A percentile compares a stretch with the other conserved stretches of the same genome.
Conservation (phyloP, 352 stramenopile species). For the Halophytophthora batemanensis region DNA sequence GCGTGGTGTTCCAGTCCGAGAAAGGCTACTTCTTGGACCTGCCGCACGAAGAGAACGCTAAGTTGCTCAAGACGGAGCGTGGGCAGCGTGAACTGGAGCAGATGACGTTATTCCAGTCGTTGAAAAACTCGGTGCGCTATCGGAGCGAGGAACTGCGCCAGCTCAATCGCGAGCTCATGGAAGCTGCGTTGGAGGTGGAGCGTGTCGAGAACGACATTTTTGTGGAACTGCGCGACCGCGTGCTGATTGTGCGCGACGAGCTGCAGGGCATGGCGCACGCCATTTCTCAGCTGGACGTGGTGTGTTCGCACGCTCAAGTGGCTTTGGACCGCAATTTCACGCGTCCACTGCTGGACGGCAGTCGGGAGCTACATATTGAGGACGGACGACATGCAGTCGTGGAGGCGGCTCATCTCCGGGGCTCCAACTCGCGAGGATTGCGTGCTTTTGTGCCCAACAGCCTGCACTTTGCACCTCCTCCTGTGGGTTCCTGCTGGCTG, state of each 20-base stretch:
- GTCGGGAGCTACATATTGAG: conserved; percentile 58
- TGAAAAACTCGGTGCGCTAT: conserved; percentile 69
- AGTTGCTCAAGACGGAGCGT: conserved; percentile 29
- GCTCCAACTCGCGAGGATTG: conserved; percentile 45
- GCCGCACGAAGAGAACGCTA: conserved; percentile 52
- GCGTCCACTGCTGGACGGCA: conserved; percentile 51
- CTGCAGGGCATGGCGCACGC: conserved; percentile 52
- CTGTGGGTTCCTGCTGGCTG: conserved; percentile 56
- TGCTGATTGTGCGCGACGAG: conserved; percentile 27
- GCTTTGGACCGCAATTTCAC: conserved; percentile 63
- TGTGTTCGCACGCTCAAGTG: conserved; percentile 64
- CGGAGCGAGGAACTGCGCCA: conserved; percentile 58
- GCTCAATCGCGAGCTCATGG: conserved; percentile 54
- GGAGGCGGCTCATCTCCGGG: conserved; percentile 52
- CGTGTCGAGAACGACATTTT: conserved; percentile 64
- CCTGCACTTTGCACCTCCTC: conserved; percentile 36
- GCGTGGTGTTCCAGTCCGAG: conserved; percentile 56
- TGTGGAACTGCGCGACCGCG: conserved; percentile 24
- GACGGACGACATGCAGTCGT: conserved; percentile 68
- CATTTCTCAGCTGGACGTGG: conserved; percentile 56
- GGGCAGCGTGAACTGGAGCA: conserved; percentile 26
- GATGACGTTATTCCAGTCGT: conserved; percentile 54
- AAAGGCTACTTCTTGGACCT: conserved; percentile 71
- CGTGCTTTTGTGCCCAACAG: conserved; percentile 75
- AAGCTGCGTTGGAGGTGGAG: conserved; percentile 53